Conservation (phyloP, 2,329 filamentous ascomycete species). For the Arthrinium phaeospermum region DNA sequence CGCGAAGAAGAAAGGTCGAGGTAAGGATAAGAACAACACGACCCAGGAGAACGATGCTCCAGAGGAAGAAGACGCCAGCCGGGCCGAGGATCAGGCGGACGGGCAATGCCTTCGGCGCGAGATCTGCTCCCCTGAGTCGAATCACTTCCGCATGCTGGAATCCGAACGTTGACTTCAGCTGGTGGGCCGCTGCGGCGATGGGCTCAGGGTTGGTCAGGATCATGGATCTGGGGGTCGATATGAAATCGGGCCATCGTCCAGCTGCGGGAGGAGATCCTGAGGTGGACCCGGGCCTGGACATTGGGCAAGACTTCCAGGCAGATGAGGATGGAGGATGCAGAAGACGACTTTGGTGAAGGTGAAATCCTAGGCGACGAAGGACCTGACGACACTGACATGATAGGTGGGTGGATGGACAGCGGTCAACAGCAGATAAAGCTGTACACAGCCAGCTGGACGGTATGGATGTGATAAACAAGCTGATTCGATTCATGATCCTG, state of each 20-base stretch:
- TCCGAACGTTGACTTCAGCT: constrained; percentile 67
- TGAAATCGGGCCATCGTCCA: constrained; percentile 14
- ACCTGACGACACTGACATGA: constrained; percentile 1
- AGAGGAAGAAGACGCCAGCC: constrained; percentile 34
- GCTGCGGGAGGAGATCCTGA: background rate
- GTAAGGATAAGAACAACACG: constrained; percentile 28
- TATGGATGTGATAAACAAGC: background rate
- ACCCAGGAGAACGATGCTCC: constrained; percentile 33
- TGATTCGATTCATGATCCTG: background rate
- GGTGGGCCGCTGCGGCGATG: constrained; percentile 71
- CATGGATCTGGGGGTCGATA: constrained; percentile 62
- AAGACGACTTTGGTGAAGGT: constrained; percentile 5
- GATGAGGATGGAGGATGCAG: constrained; percentile 11
- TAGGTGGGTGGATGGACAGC: constrained; percentile 24
- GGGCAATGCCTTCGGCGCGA: constrained; percentile 42
- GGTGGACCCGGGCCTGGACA: background rate
- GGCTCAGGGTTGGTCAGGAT: constrained; percentile 70
- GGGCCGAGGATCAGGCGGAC: constrained; percentile 34
- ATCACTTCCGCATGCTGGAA: constrained; percentile 71
- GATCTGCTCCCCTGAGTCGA: constrained; percentile 64
- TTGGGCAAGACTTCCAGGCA: background rate
- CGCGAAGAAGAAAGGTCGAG: constrained; percentile 26
- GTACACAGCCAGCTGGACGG: background rate
- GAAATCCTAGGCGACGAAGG: constrained; percentile 16
- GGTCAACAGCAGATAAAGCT: background rate